Percentiles rank a stretch among this genome's conserved stretches.
phyloP scores from a whole-genome alignment of 2,329 filamentous ascomycete species.

The Penicillium sumatraense region DNA sequence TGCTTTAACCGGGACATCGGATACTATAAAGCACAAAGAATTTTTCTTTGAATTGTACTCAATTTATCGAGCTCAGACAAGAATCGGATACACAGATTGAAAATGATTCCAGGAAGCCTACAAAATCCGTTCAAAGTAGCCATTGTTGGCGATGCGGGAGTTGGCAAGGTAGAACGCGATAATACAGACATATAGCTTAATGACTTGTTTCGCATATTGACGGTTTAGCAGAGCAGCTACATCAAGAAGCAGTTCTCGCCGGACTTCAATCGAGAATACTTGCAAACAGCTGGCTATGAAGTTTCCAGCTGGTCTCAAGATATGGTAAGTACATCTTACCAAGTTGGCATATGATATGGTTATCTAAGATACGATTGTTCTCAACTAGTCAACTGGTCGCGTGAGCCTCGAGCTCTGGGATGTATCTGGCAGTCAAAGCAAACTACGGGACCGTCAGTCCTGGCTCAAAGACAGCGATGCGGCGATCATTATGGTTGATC shows the following conservation, averaged over 20 bases:
- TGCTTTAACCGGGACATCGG: neutral
- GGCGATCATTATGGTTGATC: neutral
- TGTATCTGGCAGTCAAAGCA: slow-evolving; percentile 2
- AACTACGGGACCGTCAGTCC: neutral
- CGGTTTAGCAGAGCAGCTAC: neutral
- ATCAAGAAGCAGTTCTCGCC: slow-evolving; percentile 2
- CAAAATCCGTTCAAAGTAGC: neutral
- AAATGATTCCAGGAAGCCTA: neutral
- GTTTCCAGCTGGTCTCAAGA: neutral
- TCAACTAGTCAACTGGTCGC: neutral
- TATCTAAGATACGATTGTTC: too few relatives aligned
- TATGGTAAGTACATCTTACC: neutral
- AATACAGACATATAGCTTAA: neutral
- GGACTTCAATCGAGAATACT: neutral
- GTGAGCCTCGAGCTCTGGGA: neutral
- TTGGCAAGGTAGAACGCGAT: slow-evolving; percentile 2
- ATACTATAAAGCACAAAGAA: neutral
- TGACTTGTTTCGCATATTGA: neutral
- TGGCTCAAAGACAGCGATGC: neutral
- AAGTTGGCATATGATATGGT: too few relatives aligned
- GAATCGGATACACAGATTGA: neutral
- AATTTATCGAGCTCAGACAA: neutral
- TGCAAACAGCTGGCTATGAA: slow-evolving; percentile 3
- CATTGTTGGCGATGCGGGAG: slow-evolving; percentile 2
- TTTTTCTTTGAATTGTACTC: neutral